These are phyloP conservation scores for Gossypium stocksii DNA, from an alignment of 345 rosid genomes.

Conservation along the genomic window DNA sequence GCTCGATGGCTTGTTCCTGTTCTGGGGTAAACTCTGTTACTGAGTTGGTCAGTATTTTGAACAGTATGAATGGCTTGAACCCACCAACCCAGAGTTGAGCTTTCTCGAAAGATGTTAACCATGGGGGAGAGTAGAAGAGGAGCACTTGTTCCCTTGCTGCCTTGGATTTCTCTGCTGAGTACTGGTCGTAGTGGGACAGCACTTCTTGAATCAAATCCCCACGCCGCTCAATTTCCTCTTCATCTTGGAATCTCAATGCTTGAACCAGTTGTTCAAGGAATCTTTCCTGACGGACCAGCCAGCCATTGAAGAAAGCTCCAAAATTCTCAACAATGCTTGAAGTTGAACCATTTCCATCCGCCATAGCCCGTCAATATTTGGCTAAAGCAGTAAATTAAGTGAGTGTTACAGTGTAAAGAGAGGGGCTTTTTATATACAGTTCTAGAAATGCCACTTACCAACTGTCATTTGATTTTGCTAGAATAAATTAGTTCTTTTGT, in stretches of 20 bases:
- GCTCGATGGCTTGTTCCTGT: slow-evolving; percentile 25
- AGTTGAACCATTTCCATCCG: background rate
- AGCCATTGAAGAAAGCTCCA: slow-evolving; percentile 27
- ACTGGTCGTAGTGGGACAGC: slow-evolving; percentile 25
- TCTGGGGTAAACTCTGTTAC: slow-evolving; percentile 21
- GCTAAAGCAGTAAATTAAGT: background rate
- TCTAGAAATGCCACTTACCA: background rate
- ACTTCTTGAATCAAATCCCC: slow-evolving; percentile 22
- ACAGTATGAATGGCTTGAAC: slow-evolving; percentile 33
- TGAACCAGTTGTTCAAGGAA: slow-evolving; percentile 22
- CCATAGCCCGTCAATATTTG: background rate
- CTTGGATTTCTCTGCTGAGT: slow-evolving; percentile 26
- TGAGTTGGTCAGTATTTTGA: slow-evolving; percentile 21
- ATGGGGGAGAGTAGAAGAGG: slow-evolving; percentile 36
- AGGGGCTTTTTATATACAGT: background rate
- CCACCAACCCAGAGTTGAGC: slow-evolving; percentile 36
- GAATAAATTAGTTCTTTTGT: background rate
- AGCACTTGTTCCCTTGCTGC: slow-evolving; percentile 21
- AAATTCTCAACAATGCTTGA: slow-evolving; percentile 14
- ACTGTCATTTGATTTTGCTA: background rate
- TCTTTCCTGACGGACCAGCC: slow-evolving; percentile 24
- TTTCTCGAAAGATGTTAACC: slow-evolving; percentile 37
- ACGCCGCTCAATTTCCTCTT: background rate
- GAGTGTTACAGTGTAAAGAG: background rate
- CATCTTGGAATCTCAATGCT: background rate